Conservation (phyloP, 371 early-diverging fungal genomes). For the Mucor indicus region DNA sequence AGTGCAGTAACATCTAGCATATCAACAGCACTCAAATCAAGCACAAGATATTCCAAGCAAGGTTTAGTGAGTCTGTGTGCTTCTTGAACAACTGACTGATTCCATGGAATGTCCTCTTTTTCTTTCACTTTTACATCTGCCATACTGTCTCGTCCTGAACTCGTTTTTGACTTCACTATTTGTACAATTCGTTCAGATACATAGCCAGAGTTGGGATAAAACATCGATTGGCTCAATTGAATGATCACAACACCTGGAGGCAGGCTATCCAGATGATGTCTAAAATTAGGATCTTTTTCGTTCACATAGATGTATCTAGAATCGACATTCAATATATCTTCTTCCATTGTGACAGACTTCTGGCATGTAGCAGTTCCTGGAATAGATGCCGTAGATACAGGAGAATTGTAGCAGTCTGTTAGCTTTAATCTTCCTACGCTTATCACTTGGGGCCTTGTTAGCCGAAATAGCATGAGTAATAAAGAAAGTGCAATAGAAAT, state of each 20-base stretch:
- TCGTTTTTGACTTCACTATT: constrained; percentile 8
- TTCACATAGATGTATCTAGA: constrained; percentile 14
- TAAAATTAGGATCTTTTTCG: constrained; percentile 9
- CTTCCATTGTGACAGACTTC: constrained; percentile 17
- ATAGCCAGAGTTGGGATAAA: constrained; percentile 18
- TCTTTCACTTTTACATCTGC: too few relatives aligned
- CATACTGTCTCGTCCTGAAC: constrained; percentile 13
- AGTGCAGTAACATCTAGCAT: constrained; percentile 76
- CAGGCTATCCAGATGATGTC: background rate
- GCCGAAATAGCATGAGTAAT: constrained; percentile 52
- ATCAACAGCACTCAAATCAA: constrained; percentile 77
- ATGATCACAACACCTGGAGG: constrained; percentile 14
- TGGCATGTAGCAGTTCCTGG: constrained; percentile 42
- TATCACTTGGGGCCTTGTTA: constrained; percentile 57
- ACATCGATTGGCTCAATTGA: constrained; percentile 10
- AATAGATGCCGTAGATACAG: too few relatives aligned
- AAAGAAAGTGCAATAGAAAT: constrained; percentile 54
- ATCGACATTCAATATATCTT: background rate
- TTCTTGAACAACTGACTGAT: constrained; percentile 26
- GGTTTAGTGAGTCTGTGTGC: constrained; percentile 33
- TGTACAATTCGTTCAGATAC: constrained; percentile 10
- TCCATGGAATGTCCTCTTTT: constrained; percentile 46
- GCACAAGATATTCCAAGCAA: constrained; percentile 63
- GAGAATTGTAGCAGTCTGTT: too few relatives aligned
- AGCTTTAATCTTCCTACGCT: constrained; percentile 19